Percentiles rank a stretch among this genome's conserved stretches.
phyloP scores from a whole-genome alignment of 495 filamentous ascomycete genomes.

The Eremomyces bilateralis region DNA sequence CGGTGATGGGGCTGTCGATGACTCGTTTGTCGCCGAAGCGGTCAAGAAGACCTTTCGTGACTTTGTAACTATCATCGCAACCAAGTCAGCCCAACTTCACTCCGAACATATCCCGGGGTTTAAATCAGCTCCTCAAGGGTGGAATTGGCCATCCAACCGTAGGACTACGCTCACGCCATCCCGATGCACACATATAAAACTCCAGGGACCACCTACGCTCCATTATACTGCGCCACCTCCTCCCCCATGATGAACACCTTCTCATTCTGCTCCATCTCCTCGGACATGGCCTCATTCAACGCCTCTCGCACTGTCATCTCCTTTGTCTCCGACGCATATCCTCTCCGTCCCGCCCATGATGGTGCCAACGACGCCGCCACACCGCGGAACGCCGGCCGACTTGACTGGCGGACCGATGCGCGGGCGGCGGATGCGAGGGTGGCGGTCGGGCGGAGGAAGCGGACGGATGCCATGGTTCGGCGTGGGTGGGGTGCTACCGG shows the following conservation, averaged over 20 bases:
- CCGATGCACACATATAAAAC: no score
- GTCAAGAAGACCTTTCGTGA: constrained; percentile 90
- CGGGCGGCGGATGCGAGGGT: constrained; percentile 46
- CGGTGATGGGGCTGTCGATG: constrained; percentile 96
- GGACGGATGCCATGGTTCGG: constrained; percentile 37
- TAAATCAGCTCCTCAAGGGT: no score
- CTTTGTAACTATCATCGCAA: constrained; percentile 77
- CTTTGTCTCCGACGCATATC: constrained; percentile 41
- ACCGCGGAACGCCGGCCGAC: not conserved
- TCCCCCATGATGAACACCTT: constrained; percentile 94
- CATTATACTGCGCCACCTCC: constrained; percentile 98
- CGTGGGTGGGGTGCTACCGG: constrained; percentile 8
- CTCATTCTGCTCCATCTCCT: constrained; percentile 82
- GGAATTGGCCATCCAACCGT: no score
- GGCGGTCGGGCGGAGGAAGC: constrained; percentile 62
- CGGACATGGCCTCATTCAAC: constrained; percentile 88
- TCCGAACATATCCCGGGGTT: no score
- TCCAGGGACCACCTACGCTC: constrained; percentile 37
- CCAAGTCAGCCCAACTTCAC: no score
- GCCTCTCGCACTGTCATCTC: constrained; percentile 94
- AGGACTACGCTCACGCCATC: no score
- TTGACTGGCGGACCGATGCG: constrained; percentile 10
- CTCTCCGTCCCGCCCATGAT: constrained; percentile 18
- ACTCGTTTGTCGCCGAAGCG: constrained; percentile 93
- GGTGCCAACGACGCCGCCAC: constrained; percentile 17